A percentile compares a stretch with the other conserved stretches of the same genome.
Evolutionary conservation across 352 stramenopile genomes (phyloP).

Genomic region (Globisporangium camurandrum): DNA sequence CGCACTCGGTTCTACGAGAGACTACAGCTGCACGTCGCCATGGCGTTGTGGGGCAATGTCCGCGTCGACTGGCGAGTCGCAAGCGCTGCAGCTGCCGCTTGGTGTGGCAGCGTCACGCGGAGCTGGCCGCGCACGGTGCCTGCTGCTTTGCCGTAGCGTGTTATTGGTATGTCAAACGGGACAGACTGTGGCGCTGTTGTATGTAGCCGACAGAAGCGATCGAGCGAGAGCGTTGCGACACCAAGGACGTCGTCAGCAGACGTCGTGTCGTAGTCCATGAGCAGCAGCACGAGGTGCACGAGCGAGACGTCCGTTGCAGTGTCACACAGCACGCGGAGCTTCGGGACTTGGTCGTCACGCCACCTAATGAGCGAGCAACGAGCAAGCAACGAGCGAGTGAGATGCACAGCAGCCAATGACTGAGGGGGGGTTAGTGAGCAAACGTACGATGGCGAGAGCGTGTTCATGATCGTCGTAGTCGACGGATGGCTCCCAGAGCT

Average conservation of each 20-base stretch:
- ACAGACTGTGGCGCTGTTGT: slow-evolving; percentile 32
- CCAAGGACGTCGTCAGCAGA: slow-evolving; percentile 67
- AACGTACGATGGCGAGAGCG: slow-evolving; percentile 50
- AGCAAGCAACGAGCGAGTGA: neutral
- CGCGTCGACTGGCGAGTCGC: slow-evolving; percentile 17
- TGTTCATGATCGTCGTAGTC: slow-evolving; percentile 55
- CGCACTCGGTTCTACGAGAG: slow-evolving; percentile 27
- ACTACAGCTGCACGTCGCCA: slow-evolving; percentile 45
- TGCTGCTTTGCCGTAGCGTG: slow-evolving; percentile 44
- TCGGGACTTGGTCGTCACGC: slow-evolving; percentile 56
- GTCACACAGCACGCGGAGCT: slow-evolving; percentile 44
- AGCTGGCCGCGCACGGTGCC: slow-evolving; percentile 46
- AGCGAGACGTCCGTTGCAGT: slow-evolving; percentile 42
- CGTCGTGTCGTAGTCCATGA: slow-evolving; percentile 81
- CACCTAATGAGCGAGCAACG: slow-evolving; percentile 22
- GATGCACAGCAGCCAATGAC: no score
- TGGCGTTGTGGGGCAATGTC: slow-evolving; percentile 12
- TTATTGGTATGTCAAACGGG: slow-evolving; percentile 43
- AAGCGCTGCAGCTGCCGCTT: slow-evolving; percentile 20
- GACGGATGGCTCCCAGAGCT: slow-evolving; percentile 36
- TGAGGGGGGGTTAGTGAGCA: neutral
- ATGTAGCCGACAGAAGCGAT: slow-evolving; percentile 43
- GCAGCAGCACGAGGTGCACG: slow-evolving; percentile 61
- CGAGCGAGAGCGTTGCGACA: slow-evolving; percentile 48
- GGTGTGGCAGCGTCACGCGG: slow-evolving; percentile 48